Evolutionary conservation across 2,329 filamentous ascomycete genomes (phyloP), one percentile per base, ranked within the genome.

Genomic region (Pestalotiopsis sp.): DNA sequence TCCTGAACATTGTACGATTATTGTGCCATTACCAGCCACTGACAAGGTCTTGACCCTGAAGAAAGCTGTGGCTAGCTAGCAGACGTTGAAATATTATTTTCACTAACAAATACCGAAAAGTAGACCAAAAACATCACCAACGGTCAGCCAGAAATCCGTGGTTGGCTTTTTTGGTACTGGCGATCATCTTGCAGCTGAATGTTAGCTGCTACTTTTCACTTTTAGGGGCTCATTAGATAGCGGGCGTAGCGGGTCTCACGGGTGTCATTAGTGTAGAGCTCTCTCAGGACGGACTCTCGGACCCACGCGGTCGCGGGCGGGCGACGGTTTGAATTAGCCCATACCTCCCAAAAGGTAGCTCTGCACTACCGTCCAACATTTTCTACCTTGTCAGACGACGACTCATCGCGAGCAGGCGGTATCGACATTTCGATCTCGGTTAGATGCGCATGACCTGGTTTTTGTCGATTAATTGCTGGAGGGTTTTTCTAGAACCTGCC

Each of bases 361-460:
- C 25, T 36, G 27, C 59, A 36, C 59, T 62, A 62, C 59, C 31
- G 59, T 36, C 59, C 59, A 62, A 39, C 59, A 62, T 62, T 62
- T 62, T 62, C 17, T 31, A 39, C n/a, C 38, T 62, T 62, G 59
- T 62, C 59, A 39, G 45, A 52, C 45, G 59, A 62, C 59, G 27
- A 62, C 25, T 39, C 31, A 62, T 62, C 59, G 59, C 59, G 59
- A 62, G 31, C 31, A n/a, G n/a, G 45, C 45, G 45, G 45, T 52
- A 62, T 39, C 27, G n/a, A 62, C 11, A 36, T 39, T 39, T 62
- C 17, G 14, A 17, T 62, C 59, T 36, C 27, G 25, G 17, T 62
- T 17, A 14, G 59, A 62, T 13, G 59, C 23, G 27, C 31, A 36
- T 6, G 31, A 36, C 9, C 31, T 36, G 31, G 31, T 36, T 36